Percentiles rank a stretch among this genome's conserved stretches.
These are phyloP conservation scores for Zygoascus meyerae DNA, from an alignment of 1,139 yeast species.

Conservation along the genomic window DNA sequence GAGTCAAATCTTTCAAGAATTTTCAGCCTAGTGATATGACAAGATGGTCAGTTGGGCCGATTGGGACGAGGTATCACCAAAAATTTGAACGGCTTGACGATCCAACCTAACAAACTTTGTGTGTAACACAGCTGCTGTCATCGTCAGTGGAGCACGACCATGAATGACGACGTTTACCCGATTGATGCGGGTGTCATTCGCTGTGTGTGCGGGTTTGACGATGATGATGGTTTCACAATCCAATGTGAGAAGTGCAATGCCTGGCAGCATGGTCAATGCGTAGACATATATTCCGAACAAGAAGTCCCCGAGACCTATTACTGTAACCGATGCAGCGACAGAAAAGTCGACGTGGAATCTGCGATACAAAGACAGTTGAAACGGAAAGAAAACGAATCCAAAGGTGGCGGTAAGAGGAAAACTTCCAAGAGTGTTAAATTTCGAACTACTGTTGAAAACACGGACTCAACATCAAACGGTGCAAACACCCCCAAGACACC, in stretches of 20 bases:
- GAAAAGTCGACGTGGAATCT: slow-evolving; percentile 48
- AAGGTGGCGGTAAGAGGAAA: slow-evolving; percentile 5
- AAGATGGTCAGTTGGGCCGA: no score
- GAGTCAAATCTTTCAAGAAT: background rate
- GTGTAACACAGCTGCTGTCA: background rate
- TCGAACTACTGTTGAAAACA: slow-evolving; percentile 2
- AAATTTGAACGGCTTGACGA: background rate
- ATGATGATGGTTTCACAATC: slow-evolving; percentile 92
- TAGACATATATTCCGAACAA: slow-evolving; percentile 64
- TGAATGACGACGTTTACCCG: slow-evolving; percentile 20
- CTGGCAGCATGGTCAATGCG: slow-evolving; percentile 93
- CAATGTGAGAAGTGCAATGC: slow-evolving; percentile 89
- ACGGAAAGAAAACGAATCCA: slow-evolving; percentile 14
- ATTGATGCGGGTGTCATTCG: slow-evolving; percentile 76
- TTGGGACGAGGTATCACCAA: background rate
- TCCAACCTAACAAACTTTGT: slow-evolving; percentile 1
- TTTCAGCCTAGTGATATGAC: background rate
- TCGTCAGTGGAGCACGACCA: background rate
- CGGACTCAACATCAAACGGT: slow-evolving; percentile 3
- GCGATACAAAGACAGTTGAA: slow-evolving; percentile 38
- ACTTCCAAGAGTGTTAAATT: slow-evolving; percentile 9
- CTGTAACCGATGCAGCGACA: slow-evolving; percentile 70
- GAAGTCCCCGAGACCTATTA: slow-evolving; percentile 79
- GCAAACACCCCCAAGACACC: slow-evolving; percentile 2
- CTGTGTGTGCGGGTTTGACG: slow-evolving; percentile 82